These are phyloP conservation scores for Pythium plurisporium DNA, from an alignment of 352 stramenopile genomes.

Conservation along the genomic window DNA sequence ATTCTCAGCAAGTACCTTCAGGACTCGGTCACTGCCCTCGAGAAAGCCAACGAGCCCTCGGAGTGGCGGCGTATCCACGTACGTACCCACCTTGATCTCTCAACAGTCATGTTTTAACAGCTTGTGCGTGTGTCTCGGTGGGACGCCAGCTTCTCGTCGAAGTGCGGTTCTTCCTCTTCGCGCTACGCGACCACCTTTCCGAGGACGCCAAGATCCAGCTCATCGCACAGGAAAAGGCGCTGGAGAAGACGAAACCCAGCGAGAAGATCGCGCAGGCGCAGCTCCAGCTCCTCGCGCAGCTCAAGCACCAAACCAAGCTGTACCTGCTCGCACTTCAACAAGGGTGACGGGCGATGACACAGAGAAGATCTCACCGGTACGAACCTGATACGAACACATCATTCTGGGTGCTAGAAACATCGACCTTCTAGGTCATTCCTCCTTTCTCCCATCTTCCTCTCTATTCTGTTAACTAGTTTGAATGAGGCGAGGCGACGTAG, in stretches of 20 bases:
- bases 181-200: slow-evolving; percentile 45
- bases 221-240: slow-evolving; percentile 40
- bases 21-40: slow-evolving; percentile 28
- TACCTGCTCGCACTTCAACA: slow-evolving; percentile 66
- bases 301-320: slow-evolving; percentile 80
- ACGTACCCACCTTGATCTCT: slow-evolving; percentile 10
- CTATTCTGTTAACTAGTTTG: background rate
- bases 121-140: background rate
- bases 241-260: slow-evolving; percentile 32
- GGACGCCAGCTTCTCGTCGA: slow-evolving; percentile 83
- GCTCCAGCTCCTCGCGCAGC: slow-evolving; percentile 53
- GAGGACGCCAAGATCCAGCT: slow-evolving; percentile 52
- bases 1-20: slow-evolving; percentile 43
- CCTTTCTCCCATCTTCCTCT: background rate
- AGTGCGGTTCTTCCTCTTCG: slow-evolving; percentile 62
- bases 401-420: background rate
- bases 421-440: slow-evolving; percentile 13
- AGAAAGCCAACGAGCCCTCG: slow-evolving; percentile 12
- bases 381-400: slow-evolving; percentile 5
- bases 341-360: background rate
- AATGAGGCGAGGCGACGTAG: background rate
- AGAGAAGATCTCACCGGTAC: slow-evolving; percentile 9
- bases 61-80: slow-evolving; percentile 69
- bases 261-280: slow-evolving; percentile 38
- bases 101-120: background rate